Evolutionary conservation across 768 basidiomycete species (phyloP).

Genomic region (Harrya chromipes): DNA sequence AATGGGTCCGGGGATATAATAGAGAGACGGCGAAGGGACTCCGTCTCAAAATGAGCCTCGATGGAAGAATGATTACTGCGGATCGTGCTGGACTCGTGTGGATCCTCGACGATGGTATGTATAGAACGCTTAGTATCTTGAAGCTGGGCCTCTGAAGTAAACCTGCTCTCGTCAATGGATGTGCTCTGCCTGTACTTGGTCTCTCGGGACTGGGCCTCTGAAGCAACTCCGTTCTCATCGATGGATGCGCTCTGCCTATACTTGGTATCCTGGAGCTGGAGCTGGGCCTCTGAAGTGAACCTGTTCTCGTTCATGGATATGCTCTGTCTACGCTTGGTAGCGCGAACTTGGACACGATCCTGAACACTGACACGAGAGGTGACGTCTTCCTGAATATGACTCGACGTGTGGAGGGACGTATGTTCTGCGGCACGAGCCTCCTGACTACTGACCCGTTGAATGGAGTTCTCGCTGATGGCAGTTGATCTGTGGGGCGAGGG

Average conservation of each 20-base stretch:
- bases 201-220: too few relatives aligned
- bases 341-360: conserved; percentile 13
- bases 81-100: conserved; percentile 19
- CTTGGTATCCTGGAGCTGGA: too few relatives aligned
- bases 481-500: conserved; percentile 15
- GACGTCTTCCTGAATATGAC: conserved; percentile 14
- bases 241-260: too few relatives aligned
- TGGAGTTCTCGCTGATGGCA: conserved; percentile 6
- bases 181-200: conserved; percentile 10
- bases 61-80: conserved; percentile 13
- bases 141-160: conserved; percentile 13
- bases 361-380: conserved; percentile 7
- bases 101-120: conserved; percentile 27
- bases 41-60: conserved; percentile 23
- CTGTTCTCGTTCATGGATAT: conserved; percentile 2
- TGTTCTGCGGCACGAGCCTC: conserved; percentile 21
- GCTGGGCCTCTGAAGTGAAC: too few relatives aligned
- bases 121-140: conserved; percentile 29
- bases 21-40: conserved; percentile 24
- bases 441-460: conserved; percentile 10
- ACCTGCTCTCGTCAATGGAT: conserved; percentile 6
- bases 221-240: too few relatives aligned
- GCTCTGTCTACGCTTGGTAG: conserved; percentile 11
- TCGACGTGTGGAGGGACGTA: conserved; percentile 6
- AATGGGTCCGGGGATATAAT: conserved; percentile 42